Percentiles rank a stretch among this genome's conserved stretches.
Conservation (phyloP, 306 rosid genomes). For the Gynostemma pentaphyllum region DNA sequence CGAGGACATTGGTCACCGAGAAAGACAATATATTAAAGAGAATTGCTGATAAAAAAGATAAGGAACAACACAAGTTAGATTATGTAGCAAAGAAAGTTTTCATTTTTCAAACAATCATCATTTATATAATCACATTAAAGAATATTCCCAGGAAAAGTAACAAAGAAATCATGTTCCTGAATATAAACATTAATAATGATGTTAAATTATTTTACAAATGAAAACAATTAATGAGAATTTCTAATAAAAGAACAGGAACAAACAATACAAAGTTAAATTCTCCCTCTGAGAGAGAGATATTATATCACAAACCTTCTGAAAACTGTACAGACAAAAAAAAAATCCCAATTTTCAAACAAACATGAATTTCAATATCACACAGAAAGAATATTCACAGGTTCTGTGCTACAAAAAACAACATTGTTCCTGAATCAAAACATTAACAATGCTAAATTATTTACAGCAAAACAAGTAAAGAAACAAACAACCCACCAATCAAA, state of each 20-base stretch:
- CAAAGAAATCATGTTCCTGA: not conserved
- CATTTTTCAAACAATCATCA: not conserved
- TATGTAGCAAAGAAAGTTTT: not conserved
- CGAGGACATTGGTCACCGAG: not conserved
- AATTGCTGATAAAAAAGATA: not conserved
- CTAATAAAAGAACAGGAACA: too few relatives aligned
- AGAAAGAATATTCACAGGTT: too few relatives aligned
- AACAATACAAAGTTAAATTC: too few relatives aligned
- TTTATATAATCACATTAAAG: not conserved
- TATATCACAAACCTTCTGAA: too few relatives aligned
- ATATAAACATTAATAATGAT: constrained; percentile 2
- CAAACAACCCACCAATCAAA: constrained; percentile 6
- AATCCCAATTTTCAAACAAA: too few relatives aligned
- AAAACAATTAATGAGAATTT: too few relatives aligned
- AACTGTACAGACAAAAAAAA: too few relatives aligned
- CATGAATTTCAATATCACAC: too few relatives aligned
- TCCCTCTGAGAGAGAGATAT: too few relatives aligned
- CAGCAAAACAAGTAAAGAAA: not conserved
- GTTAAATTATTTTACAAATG: too few relatives aligned
- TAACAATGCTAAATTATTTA: too few relatives aligned
- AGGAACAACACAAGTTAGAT: not conserved
- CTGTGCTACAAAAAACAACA: not conserved
- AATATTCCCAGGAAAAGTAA: not conserved
- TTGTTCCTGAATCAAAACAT: not conserved
- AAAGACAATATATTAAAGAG: not conserved